These are phyloP conservation scores for Cercospora brassicicola DNA, from an alignment of 2,329 filamentous ascomycete genomes.

Conservation along the genomic window DNA sequence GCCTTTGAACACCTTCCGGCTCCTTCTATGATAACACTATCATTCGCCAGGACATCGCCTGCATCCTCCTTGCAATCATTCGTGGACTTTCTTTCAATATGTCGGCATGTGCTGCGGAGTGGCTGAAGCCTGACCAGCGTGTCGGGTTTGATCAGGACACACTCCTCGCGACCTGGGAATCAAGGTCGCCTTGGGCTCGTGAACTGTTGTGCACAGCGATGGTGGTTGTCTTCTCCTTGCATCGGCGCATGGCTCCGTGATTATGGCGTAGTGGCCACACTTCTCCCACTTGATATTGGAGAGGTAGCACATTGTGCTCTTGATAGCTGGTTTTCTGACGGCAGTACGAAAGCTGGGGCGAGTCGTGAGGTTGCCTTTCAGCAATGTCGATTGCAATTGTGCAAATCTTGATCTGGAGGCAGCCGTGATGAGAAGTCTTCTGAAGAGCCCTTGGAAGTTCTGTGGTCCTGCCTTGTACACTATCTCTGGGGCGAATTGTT, in stretches of 20 bases:
- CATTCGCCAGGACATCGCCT: not conserved
- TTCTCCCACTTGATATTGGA: constrained; percentile 25
- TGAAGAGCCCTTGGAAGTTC: not conserved
- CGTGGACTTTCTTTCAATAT: not conserved
- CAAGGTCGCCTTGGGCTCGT: constrained; percentile 23
- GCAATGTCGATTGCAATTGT: not conserved
- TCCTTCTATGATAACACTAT: not conserved
- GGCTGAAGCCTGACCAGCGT: constrained; percentile 14
- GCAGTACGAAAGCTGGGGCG: not conserved
- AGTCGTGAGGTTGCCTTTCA: not conserved
- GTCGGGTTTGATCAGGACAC: constrained; percentile 25
- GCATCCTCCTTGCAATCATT: not conserved
- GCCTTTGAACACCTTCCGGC: not conserved
- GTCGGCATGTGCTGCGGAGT: constrained; percentile 15
- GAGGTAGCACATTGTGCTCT: constrained; percentile 20
- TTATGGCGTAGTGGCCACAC: constrained; percentile 25
- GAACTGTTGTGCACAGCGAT: constrained; percentile 23
- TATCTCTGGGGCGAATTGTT: not conserved
- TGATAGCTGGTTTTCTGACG: not conserved
- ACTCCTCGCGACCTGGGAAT: constrained; percentile 17
- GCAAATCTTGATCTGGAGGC: not conserved
- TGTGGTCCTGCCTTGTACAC: not conserved
- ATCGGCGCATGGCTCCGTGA: constrained; percentile 21
- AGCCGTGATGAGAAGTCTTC: not conserved
- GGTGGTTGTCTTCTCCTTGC: constrained; percentile 23